Base-by-base conservation (phyloP, 306 rosid genomes). In the Fragaria vesca region DNA sequence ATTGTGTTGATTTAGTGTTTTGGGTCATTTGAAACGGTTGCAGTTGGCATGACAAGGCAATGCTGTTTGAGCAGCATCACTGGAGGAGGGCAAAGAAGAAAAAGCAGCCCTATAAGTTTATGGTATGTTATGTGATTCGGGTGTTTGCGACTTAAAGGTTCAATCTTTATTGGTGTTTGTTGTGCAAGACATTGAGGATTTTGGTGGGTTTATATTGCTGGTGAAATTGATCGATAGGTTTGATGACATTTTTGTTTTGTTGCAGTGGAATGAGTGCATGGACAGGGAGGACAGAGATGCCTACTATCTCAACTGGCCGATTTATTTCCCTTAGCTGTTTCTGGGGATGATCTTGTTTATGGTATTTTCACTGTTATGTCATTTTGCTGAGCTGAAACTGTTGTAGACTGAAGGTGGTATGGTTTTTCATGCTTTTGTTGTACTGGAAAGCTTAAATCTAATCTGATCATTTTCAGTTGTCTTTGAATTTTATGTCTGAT, bases 11-110 rank as follows among this genome's bases (percentile, higher is more conserved):
- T 16, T 12, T 24, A 26, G n/a, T 51, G 16, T 48, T 18, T 52
- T 45, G 21, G 63, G 38, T 30, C 65, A 32, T 72, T 58, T 81
- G 74, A 68, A 73, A 57, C 81, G 36, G 57, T 24, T 76, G 84
- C 93, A 92, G 98, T 78, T 95, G 92, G 95, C 98, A 95, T 81
- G 97, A 95, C 81, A 92, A 81, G 78, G 97, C 87, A 38, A 80
- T 95, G 88, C 48, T 91, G 52, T 90, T 69, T 71, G 98, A 92
- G 85, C 98, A 91, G 54, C 87, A 92, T 80, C 97, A 95, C 85
- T 95, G 98, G 98, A 89, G 87, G 71, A 82, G 78, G 78, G 97
- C 98, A 28, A 72, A 20, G 90, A 74, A 81, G 83, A 92, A 87
- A 88, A 89, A 89, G 28, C 78, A 95, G 84, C 92, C 89, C 2